Conservation (phyloP, 1,284 basidiomycete genomes). For the Coniophora puteana region DNA sequence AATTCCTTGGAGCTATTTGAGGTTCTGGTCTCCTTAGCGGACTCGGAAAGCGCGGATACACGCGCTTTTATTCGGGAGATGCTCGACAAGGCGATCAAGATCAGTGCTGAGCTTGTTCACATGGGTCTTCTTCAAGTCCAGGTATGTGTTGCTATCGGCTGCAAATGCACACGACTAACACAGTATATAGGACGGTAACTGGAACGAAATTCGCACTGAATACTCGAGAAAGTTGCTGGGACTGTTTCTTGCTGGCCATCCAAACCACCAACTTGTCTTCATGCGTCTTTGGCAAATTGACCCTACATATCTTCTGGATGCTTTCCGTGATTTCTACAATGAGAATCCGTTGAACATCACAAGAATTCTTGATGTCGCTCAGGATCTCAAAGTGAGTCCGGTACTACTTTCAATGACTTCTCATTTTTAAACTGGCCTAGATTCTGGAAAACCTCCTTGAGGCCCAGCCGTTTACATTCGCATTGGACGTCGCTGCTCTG, state of each 20-base stretch:
- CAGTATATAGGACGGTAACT: conserved; percentile 76
- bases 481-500: conserved; percentile 89
- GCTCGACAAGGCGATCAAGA: conserved; percentile 88
- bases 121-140: conserved; percentile 91
- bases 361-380: conserved; percentile 91
- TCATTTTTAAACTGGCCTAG: conserved; percentile 35
- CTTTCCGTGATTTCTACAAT: conserved; percentile 88
- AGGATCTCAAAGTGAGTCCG: conserved; percentile 80
- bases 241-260: conserved; percentile 91
- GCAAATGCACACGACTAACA: too few relatives aligned
- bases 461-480: conserved; percentile 83
- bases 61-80: conserved; percentile 80
- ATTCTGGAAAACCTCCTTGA: conserved; percentile 89
- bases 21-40: conserved; percentile 76
- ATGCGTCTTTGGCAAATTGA: conserved; percentile 94
- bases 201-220: conserved; percentile 84
- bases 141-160: conserved; percentile 45
- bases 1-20: conserved; percentile 92
- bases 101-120: conserved; percentile 92
- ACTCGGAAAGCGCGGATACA: conserved; percentile 69
- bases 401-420: not conserved
- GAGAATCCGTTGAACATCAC: conserved; percentile 93
- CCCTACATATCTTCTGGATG: conserved; percentile 79
- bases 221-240: conserved; percentile 84
- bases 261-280: conserved; percentile 94